phyloP scores from a whole-genome alignment of 768 basidiomycete genomes.

The Panellus pusillus region DNA sequence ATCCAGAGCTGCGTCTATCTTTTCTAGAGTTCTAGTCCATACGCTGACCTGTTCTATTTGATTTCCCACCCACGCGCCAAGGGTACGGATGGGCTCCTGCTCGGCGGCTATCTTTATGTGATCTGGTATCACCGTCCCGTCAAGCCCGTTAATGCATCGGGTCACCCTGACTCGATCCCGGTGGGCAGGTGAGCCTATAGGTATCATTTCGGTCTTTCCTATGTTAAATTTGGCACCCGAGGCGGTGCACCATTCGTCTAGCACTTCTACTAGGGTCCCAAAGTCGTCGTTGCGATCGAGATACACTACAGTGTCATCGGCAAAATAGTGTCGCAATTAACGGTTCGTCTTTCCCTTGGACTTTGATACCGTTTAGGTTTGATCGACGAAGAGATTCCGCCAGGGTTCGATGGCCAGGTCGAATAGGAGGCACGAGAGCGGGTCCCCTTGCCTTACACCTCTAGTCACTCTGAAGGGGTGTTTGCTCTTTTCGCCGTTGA shows the following conservation, averaged over 20 bases:
- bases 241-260: too few relatives aligned
- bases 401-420: neutral
- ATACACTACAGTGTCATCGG: too few relatives aligned
- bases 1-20: neutral
- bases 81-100: neutral
- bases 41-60: neutral
- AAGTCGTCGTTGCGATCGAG: too few relatives aligned
- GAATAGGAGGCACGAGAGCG: slow-evolving; percentile 12
- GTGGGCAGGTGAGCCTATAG: too few relatives aligned
- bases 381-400: neutral
- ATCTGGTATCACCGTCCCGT: neutral
- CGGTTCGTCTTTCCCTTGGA: too few relatives aligned
- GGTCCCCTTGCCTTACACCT: slow-evolving; percentile 21
- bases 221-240: too few relatives aligned
- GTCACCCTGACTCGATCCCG: too few relatives aligned
- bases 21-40: neutral
- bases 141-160: too few relatives aligned
- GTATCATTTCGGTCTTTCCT: too few relatives aligned
- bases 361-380: too few relatives aligned
- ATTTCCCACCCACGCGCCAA: slow-evolving; percentile 1
- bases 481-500: slow-evolving; percentile 2
- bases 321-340: too few relatives aligned
- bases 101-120: neutral
- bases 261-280: too few relatives aligned
- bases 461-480: slow-evolving; percentile 10